Evolutionary conservation across 768 basidiomycete species (phyloP).

Genomic region (Russula brevipes): DNA sequence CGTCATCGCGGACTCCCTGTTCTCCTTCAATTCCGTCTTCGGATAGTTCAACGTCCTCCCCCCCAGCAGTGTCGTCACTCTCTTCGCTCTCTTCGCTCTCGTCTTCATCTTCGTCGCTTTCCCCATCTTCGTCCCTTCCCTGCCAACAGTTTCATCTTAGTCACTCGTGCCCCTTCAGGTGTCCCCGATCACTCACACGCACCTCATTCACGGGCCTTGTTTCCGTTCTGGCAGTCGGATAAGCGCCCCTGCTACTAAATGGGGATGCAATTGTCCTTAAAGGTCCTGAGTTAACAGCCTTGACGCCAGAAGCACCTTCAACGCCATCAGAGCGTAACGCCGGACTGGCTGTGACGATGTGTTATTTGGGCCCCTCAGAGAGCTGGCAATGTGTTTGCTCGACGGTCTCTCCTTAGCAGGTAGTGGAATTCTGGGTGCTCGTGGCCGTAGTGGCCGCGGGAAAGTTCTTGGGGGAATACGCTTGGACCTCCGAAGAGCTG

Average conservation of each 20-base stretch:
- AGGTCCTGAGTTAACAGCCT: neutral
- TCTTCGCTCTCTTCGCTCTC: neutral
- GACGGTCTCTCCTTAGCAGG: neutral
- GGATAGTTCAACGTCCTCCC: neutral
- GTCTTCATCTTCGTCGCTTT: neutral
- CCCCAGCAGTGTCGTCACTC: neutral
- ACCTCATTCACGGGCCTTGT: neutral
- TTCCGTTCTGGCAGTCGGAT: neutral
- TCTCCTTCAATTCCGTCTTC: neutral
- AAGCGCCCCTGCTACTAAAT: neutral
- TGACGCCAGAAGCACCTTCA: neutral
- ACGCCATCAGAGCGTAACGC: neutral
- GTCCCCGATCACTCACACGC: neutral
- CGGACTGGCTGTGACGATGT: neutral
- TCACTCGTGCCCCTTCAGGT: too few relatives aligned
- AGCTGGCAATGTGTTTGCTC: neutral
- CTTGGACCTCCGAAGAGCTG: slow-evolving; percentile 11
- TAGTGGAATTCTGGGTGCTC: neutral
- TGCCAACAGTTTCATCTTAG: neutral
- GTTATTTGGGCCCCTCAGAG: neutral
- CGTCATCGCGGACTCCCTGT: too few relatives aligned
- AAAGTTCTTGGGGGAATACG: neutral
- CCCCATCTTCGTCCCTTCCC: neutral
- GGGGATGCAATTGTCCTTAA: neutral
- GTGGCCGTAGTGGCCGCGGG: neutral